phyloP scores from a whole-genome alignment of 2,329 filamentous ascomycete genomes.

The Claviceps lovelessii region DNA sequence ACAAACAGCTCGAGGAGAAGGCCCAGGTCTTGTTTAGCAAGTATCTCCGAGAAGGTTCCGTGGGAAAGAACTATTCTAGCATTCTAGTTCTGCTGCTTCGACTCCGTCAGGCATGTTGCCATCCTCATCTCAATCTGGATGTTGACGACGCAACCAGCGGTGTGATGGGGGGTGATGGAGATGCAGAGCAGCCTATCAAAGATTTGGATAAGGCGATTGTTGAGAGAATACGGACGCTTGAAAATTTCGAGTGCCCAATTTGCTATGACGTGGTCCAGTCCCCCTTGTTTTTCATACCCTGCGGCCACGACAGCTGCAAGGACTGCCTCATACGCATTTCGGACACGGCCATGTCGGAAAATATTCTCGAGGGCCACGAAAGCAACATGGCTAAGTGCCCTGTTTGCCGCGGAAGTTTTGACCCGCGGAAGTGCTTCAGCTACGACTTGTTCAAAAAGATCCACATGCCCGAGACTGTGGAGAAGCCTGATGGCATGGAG shows the following conservation, averaged over 20 bases:
- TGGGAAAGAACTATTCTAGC: constrained; percentile 59
- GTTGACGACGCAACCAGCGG: constrained; percentile 21
- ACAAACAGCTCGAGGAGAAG: constrained; percentile 56
- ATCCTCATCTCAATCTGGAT: constrained; percentile 18
- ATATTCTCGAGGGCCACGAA: constrained; percentile 47
- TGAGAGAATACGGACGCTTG: constrained; percentile 42
- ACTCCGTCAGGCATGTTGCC: constrained; percentile 55
- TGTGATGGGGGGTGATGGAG: constrained; percentile 20
- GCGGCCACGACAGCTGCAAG: constrained; percentile 65
- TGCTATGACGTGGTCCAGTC: constrained; percentile 66
- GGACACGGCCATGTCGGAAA: constrained; percentile 41
- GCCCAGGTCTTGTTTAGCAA: constrained; percentile 62
- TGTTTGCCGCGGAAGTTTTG: constrained; percentile 54
- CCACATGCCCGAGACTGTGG: constrained; percentile 43
- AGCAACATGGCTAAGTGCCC: constrained; percentile 51
- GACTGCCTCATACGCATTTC: constrained; percentile 61
- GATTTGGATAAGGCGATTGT: constrained; percentile 46
- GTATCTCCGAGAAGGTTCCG: constrained; percentile 53
- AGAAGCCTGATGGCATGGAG: constrained; percentile 24
- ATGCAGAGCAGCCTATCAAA: constrained; percentile 49
- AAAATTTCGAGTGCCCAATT: constrained; percentile 65
- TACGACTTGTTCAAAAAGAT: constrained; percentile 59
- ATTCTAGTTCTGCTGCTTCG: constrained; percentile 71
- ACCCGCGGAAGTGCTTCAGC: constrained; percentile 57
- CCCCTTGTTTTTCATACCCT: constrained; percentile 66